Evolutionary conservation across 108 stramenopile genomes (phyloP), one percentile per base, ranked within the genome.

Genomic region (Heterococcus sp.): DNA sequence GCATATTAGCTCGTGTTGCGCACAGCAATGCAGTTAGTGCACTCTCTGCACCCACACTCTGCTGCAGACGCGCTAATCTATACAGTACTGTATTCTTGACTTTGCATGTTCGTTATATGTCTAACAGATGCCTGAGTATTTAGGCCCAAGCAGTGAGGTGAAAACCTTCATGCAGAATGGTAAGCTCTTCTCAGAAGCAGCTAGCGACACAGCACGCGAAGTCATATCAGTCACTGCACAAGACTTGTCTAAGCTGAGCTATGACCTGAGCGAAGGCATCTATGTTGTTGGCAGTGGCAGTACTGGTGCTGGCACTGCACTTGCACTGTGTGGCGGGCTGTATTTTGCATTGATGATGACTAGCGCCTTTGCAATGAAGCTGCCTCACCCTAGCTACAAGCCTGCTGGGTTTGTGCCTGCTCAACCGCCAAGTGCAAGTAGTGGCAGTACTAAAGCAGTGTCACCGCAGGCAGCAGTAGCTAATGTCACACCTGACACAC

Each of bases 201-300:
- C n/a, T n/a, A n/a, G 69, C 1, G 64, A 79, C 27, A 70, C 79
- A 11, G 72, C 71, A 1, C 27, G 58, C 3, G 86, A 87, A 36
- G 86, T 85, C 3, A 84, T 87, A 1, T 75, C 84, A 21, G 86
- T 80, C 3, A 75, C 31, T 36, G 5, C 84, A 26, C 74, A 80
- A 28, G 86, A 87, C 66, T 27, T 87, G 30, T 72, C 71, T 11
- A 75, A 82, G 1, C 66, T 87, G 21, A 71, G 78, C 11, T 87
- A 87, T 68, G 82, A 76, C 68, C 27, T 87, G 77, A 31, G 84
- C 0, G 86, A 87, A 35, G 86, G 86, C 8, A 27, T 87, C 33
- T 87, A 87, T 71, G 81, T 87, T 27, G 86, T 87, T 0, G 86
- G 86, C 27, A 82, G 80, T 2, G 86, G 86, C 2, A 75, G 71